Percentiles rank a stretch among this genome's conserved stretches.
Evolutionary conservation across 2,329 filamentous ascomycete genomes (phyloP).

Genomic region (Botryotinia globosa): DNA sequence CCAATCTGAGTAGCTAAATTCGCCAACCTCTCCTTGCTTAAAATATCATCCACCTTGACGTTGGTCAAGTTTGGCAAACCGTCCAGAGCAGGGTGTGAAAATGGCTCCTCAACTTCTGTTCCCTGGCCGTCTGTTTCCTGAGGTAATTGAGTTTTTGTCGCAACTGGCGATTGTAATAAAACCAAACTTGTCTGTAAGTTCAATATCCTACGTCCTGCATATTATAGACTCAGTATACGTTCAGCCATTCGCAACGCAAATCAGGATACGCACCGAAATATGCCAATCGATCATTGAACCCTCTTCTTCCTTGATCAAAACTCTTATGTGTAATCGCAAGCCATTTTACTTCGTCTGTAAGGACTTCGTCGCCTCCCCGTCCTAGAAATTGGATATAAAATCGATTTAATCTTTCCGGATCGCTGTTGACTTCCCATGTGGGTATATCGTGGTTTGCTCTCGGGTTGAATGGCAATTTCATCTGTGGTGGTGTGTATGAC

Average conservation of each 20-base stretch:
- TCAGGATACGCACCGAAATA: slow-evolving; percentile 64
- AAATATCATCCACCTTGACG: slow-evolving; percentile 57
- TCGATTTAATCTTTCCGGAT: slow-evolving; percentile 69
- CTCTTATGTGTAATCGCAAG: slow-evolving; percentile 96
- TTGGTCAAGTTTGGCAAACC: slow-evolving; percentile 70
- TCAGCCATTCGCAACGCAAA: not conserved
- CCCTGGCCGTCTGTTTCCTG: slow-evolving; percentile 52
- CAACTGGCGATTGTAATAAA: slow-evolving; percentile 48
- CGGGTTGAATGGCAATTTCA: slow-evolving; percentile 62
- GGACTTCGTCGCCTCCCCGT: slow-evolving; percentile 64
- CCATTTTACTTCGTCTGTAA: slow-evolving; percentile 95
- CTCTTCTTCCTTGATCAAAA: slow-evolving; percentile 90
- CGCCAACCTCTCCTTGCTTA: slow-evolving; percentile 64
- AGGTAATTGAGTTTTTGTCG: slow-evolving; percentile 34
- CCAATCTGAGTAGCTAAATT: slow-evolving; percentile 68
- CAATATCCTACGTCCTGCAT: slow-evolving; percentile 54
- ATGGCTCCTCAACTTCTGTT: slow-evolving; percentile 56
- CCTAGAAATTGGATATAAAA: slow-evolving; percentile 79
- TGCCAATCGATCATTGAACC: slow-evolving; percentile 92
- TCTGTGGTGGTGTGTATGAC: slow-evolving; percentile 65
- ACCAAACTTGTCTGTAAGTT: slow-evolving; percentile 63
- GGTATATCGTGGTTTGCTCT: slow-evolving; percentile 51
- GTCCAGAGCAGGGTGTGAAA: slow-evolving; percentile 66
- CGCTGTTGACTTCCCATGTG: slow-evolving; percentile 68
- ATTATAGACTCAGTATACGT: slow-evolving; percentile 26